Evolutionary conservation across 2,329 filamentous ascomycete genomes (phyloP).

Genomic region (Arthrinium phaeospermum): DNA sequence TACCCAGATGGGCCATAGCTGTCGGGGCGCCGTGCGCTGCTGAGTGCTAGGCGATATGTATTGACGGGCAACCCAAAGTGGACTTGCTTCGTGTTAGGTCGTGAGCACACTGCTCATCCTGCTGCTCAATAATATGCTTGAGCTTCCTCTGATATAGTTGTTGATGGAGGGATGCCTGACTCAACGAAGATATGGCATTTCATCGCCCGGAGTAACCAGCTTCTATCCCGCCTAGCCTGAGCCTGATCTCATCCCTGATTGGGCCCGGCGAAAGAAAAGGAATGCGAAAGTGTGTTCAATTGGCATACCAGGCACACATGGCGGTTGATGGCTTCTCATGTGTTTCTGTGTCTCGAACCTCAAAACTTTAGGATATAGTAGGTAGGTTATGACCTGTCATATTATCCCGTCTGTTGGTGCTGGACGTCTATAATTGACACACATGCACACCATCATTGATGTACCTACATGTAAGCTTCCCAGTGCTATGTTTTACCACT

Average conservation of each 20-base stretch:
- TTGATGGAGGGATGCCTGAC: constrained; percentile 15
- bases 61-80: constrained; percentile 10
- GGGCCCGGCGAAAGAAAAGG: constrained; percentile 3
- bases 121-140: constrained; percentile 3
- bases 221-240: background rate
- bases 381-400: background rate
- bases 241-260: background rate
- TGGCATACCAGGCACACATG: background rate
- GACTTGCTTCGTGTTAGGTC: background rate
- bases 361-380: background rate
- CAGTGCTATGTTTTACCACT: background rate
- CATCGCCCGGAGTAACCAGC: constrained; percentile 14
- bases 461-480: background rate
- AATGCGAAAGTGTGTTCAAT: background rate
- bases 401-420: background rate
- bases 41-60: background rate
- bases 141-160: constrained; percentile 16
- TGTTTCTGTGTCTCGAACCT: constrained; percentile 1
- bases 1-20: background rate
- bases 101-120: background rate
- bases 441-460: background rate
- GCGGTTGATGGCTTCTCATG: background rate
- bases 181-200: constrained; percentile 1
- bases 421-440: background rate
- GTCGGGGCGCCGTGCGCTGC: too few species aligned